phyloP scores from a whole-genome alignment of 2,329 filamentous ascomycete genomes.

The Aspergillus ochraceus region DNA sequence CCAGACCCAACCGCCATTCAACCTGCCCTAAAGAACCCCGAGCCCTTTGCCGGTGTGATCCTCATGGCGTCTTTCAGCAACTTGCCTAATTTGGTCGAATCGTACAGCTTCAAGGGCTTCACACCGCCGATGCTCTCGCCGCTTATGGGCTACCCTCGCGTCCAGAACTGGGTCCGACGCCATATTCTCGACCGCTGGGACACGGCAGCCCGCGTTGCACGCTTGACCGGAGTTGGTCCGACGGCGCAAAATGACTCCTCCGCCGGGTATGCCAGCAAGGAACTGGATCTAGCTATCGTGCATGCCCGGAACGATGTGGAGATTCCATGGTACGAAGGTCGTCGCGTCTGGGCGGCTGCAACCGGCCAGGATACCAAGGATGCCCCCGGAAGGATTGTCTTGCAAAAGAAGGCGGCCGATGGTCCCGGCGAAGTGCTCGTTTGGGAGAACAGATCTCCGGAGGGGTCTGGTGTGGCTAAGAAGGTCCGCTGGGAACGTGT shows the following conservation, averaged over 20 bases:
- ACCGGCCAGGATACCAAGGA: slow-evolving; percentile 29
- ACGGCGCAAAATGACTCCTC: slow-evolving; percentile 47
- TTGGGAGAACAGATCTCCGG: slow-evolving; percentile 35
- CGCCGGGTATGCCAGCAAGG: slow-evolving; percentile 52
- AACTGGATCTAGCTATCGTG: slow-evolving; percentile 67
- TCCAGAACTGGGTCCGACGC: slow-evolving; percentile 61
- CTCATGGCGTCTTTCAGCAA: slow-evolving; percentile 78
- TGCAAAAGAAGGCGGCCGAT: slow-evolving; percentile 28
- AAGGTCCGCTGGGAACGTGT: slow-evolving; percentile 46
- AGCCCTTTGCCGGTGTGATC: slow-evolving; percentile 76
- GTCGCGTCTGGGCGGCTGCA: slow-evolving; percentile 40
- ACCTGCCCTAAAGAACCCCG: slow-evolving; percentile 43
- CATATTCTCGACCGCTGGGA: slow-evolving; percentile 80
- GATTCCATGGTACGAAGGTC: slow-evolving; percentile 66
- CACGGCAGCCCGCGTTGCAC: slow-evolving; percentile 63
- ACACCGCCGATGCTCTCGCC: slow-evolving; percentile 75
- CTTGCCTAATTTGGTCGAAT: slow-evolving; percentile 69
- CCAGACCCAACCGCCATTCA: slow-evolving; percentile 34
- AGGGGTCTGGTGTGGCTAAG: slow-evolving; percentile 28
- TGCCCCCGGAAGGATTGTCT: slow-evolving; percentile 29
- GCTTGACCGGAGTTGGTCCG: slow-evolving; percentile 35
- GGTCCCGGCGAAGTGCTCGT: slow-evolving; percentile 36
- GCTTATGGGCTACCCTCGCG: slow-evolving; percentile 63
- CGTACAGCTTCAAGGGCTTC: slow-evolving; percentile 75
- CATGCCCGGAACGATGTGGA: slow-evolving; percentile 81